Conservation (phyloP, 495 filamentous ascomycete genomes). For the Neohortaea acidophila region DNA sequence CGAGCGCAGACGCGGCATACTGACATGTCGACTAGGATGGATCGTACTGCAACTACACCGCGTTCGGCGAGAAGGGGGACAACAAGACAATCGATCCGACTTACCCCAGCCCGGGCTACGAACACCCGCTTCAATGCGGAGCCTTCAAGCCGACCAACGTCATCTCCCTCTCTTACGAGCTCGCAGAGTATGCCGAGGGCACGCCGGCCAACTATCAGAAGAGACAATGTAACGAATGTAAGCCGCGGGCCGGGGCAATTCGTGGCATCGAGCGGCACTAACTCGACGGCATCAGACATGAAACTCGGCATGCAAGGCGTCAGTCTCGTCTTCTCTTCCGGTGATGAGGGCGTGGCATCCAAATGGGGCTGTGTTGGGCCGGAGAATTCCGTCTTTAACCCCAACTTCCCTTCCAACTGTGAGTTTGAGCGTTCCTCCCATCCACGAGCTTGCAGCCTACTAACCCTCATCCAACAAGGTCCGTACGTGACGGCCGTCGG, state of each 20-base stretch:
- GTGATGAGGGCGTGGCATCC: constrained; percentile 27
- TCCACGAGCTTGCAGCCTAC: too few species aligned
- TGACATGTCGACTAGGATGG: constrained; percentile 20
- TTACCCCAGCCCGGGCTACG: constrained; percentile 30
- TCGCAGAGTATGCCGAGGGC: neutral
- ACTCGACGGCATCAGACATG: too few species aligned
- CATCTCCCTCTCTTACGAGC: constrained; percentile 10
- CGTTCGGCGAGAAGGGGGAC: constrained; percentile 26
- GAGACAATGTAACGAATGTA: constrained; percentile 22
- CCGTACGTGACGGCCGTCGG: too few species aligned
- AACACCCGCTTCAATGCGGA: constrained; percentile 19
- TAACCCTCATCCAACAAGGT: too few species aligned
- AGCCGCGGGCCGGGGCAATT: too few species aligned
- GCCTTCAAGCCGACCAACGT: constrained; percentile 15
- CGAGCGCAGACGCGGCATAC: neutral
- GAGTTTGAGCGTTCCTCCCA: too few species aligned
- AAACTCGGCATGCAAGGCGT: constrained; percentile 34
- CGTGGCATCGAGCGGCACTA: too few species aligned
- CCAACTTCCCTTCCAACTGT: too few species aligned
- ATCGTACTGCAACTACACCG: constrained; percentile 28
- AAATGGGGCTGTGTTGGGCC: neutral
- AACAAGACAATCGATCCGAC: constrained; percentile 22
- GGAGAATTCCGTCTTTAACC: neutral
- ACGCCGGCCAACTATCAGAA: constrained; percentile 10
- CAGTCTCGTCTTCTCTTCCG: constrained; percentile 29